Conservation (phyloP, 2,329 filamentous ascomycete species). For the Aspergillus nomiae region DNA sequence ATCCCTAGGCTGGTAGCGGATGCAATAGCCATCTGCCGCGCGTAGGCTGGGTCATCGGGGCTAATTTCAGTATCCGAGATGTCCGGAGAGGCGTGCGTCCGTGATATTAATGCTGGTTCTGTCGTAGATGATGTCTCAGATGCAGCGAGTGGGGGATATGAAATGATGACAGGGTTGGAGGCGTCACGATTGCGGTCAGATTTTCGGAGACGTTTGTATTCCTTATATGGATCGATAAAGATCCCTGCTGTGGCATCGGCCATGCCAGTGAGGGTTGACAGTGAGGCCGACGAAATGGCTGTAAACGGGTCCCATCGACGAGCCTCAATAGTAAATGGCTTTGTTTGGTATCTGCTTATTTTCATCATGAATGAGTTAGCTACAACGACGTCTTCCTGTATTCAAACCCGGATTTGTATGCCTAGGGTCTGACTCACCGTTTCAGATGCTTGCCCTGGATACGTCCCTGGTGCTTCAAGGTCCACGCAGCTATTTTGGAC, state of each 20-base stretch:
- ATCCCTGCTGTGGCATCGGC: constrained; percentile 21
- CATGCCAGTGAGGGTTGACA: constrained; percentile 12
- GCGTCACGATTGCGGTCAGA: background rate
- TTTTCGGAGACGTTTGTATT: constrained; percentile 14
- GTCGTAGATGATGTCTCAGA: background rate
- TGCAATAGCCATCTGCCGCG: background rate
- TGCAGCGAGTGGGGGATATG: background rate
- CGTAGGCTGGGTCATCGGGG: background rate
- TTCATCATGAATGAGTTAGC: no score
- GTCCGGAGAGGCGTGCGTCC: background rate
- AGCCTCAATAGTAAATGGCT: background rate
- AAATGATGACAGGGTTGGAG: background rate
- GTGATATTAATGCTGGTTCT: background rate
- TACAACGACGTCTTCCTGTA: background rate
- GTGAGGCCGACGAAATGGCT: constrained; percentile 21
- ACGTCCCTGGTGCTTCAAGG: background rate
- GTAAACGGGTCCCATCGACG: background rate
- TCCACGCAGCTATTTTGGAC: constrained; percentile 20
- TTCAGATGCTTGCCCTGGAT: background rate
- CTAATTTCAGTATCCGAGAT: background rate
- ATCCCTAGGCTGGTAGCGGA: background rate
- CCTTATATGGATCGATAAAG: constrained; percentile 26
- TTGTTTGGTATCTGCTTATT: background rate
- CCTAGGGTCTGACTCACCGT: background rate
- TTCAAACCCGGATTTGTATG: background rate